Conservation (phyloP, 225 moss, liverwort and hornwort genomes). For the Lunularia cruciata region DNA sequence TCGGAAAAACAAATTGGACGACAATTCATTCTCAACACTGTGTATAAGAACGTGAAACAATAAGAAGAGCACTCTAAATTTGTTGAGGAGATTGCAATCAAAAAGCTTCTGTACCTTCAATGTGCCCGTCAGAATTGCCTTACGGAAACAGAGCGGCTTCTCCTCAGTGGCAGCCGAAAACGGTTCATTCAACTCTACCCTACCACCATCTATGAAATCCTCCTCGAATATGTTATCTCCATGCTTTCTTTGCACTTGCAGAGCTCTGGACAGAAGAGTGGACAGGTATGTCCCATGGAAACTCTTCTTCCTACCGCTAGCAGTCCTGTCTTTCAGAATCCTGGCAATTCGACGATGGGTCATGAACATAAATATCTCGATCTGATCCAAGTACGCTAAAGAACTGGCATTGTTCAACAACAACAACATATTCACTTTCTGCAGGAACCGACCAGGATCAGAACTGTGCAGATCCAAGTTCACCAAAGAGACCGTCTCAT, state of each 20-base stretch:
- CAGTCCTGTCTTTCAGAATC: not conserved
- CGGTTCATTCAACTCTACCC: conserved; percentile 17
- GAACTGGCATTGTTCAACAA: conserved; percentile 33
- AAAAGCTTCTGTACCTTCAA: conserved; percentile 31
- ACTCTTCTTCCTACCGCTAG: not conserved
- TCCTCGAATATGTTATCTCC: not conserved
- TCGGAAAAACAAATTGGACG: no score
- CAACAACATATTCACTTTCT: conserved; percentile 28
- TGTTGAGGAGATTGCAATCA: no score
- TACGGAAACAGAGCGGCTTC: conserved; percentile 22
- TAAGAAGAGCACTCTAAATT: no score
- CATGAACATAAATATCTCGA: conserved; percentile 20
- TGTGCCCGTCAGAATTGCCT: conserved; percentile 16
- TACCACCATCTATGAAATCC: not conserved
- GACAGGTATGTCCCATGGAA: conserved; percentile 26
- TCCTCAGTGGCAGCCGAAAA: conserved; percentile 26
- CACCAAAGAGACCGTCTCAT: conserved; percentile 15
- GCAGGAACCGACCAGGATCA: conserved; percentile 16
- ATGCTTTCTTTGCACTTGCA: not conserved
- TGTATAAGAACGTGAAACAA: no score
- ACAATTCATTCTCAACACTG: no score
- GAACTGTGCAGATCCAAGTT: conserved; percentile 8
- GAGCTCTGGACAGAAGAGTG: conserved; percentile 13
- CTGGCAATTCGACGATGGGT: conserved; percentile 5
- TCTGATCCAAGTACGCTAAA: conserved; percentile 6